phyloP scores from a whole-genome alignment of 768 basidiomycete species.

The Termitomyces bulborhizus region DNA sequence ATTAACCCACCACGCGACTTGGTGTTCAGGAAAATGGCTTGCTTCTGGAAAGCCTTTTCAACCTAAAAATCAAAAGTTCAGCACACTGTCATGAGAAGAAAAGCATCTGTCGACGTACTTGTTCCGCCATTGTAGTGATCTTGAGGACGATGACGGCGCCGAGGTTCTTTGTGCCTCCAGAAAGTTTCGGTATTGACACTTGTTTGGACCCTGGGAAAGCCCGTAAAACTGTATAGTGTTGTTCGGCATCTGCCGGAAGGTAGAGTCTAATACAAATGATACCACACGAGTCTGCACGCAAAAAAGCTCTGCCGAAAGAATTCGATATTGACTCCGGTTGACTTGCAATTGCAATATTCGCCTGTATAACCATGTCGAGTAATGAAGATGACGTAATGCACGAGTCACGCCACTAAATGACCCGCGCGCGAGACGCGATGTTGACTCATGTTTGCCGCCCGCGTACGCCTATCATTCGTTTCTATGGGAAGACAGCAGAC shows the following conservation, averaged over 20 bases:
- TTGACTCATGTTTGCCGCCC: slow-evolving; percentile 39
- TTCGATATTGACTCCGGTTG: too few relatives aligned
- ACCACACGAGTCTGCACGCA: too few relatives aligned
- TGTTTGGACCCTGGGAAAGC: slow-evolving; percentile 32
- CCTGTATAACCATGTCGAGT: too few relatives aligned
- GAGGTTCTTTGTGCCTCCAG: slow-evolving; percentile 10
- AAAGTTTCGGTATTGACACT: slow-evolving; percentile 33
- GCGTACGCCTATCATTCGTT: slow-evolving; percentile 23
- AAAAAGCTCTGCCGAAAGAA: too few relatives aligned
- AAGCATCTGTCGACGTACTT: slow-evolving; percentile 30
- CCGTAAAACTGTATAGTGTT: slow-evolving; percentile 40
- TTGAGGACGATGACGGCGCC: slow-evolving; percentile 34
- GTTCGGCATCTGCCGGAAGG: slow-evolving; percentile 21
- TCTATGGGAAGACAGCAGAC: slow-evolving; percentile 72
- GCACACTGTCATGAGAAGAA: not conserved
- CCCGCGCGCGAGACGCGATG: slow-evolving; percentile 31
- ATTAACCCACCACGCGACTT: slow-evolving; percentile 79
- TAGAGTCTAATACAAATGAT: not conserved
- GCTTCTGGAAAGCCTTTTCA: slow-evolving; percentile 98
- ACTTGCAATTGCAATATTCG: too few relatives aligned
- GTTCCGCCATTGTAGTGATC: slow-evolving; percentile 54
- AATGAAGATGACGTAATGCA: not conserved
- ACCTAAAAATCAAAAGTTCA: slow-evolving; percentile 41
- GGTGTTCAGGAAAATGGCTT: slow-evolving; percentile 95
- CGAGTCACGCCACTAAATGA: not conserved